A percentile compares a stretch with the other conserved stretches of the same genome.
These are phyloP conservation scores for Pycnococcus provasolii DNA, from an alignment of 139 green algal genomes.

Conservation along the genomic window DNA sequence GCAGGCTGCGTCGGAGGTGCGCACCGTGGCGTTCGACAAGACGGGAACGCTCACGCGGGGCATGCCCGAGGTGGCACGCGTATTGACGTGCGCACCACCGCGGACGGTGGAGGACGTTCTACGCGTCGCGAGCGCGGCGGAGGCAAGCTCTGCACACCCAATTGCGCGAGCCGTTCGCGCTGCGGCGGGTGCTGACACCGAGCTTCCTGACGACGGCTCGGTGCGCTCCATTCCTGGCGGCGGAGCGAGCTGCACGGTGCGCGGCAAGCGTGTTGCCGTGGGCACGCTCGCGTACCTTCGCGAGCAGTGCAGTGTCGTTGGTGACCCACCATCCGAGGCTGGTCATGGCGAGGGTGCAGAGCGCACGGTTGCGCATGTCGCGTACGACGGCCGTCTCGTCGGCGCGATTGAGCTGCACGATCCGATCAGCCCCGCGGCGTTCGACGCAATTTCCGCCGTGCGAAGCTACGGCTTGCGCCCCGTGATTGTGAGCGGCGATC, in stretches of 20 bases:
- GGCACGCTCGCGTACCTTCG: constrained; percentile 57
- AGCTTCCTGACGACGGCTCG: background rate
- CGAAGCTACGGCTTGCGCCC: constrained; percentile 47
- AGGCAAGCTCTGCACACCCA: constrained; percentile 64
- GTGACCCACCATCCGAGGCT: too few relatives aligned
- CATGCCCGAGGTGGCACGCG: constrained; percentile 18
- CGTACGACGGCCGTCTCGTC: constrained; percentile 37
- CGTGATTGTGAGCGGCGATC: constrained; percentile 70
- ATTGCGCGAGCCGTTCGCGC: constrained; percentile 62
- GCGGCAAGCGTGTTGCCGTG: constrained; percentile 42
- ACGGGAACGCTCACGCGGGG: constrained; percentile 88
- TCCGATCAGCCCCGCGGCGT: constrained; percentile 50
- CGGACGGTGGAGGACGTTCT: constrained; percentile 39
- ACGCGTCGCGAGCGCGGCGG: constrained; percentile 57
- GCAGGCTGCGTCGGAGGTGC: constrained; percentile 55
- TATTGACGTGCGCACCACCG: constrained; percentile 4
- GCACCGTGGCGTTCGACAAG: constrained; percentile 86
- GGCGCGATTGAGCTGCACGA: constrained; percentile 54
- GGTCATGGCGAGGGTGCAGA: too few relatives aligned
- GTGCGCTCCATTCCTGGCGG: constrained; percentile 25
- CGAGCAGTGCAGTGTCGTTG: constrained; percentile 22
- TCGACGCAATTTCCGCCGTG: constrained; percentile 45
- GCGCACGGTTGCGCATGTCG: too few relatives aligned
- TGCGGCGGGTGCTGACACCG: constrained; percentile 25
- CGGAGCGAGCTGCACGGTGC: constrained; percentile 43